Evolutionary conservation across 805 yeast species (phyloP).

Genomic region (Nematodospora valgi): DNA sequence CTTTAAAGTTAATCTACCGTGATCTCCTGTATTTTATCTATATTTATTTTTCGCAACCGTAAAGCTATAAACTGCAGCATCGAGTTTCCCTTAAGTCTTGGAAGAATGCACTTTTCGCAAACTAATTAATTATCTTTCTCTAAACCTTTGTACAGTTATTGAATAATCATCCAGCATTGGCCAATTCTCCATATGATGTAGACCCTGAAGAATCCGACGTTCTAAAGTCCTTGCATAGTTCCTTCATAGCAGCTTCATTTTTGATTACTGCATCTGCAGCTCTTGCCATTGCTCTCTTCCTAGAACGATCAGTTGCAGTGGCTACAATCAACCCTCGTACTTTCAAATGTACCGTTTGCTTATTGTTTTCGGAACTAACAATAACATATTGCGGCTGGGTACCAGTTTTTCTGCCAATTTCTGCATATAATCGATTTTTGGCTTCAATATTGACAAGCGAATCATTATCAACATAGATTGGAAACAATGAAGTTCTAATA

Average conservation of each 20-base stretch:
- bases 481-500: constrained; percentile 16
- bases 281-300: constrained; percentile 38
- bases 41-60: too few relatives aligned
- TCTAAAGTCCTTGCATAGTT: too few relatives aligned
- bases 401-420: constrained; percentile 32
- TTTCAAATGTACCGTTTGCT: constrained; percentile 26
- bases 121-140: too few relatives aligned
- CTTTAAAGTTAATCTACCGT: too few relatives aligned
- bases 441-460: constrained; percentile 30
- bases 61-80: too few relatives aligned
- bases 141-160: too few relatives aligned
- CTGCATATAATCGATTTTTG: constrained; percentile 38
- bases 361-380: constrained; percentile 19
- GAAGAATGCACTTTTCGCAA: too few relatives aligned
- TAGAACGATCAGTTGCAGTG: constrained; percentile 30
- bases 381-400: constrained; percentile 31
- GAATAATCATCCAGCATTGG: too few relatives aligned
- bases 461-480: constrained; percentile 24
- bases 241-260: constrained; percentile 9
- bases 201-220: too few relatives aligned
- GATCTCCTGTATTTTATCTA: too few relatives aligned
- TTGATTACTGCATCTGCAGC: constrained; percentile 38
- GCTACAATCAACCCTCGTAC: constrained; percentile 28
- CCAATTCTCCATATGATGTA: too few relatives aligned
- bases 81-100: too few relatives aligned